phyloP scores from a whole-genome alignment of 1,284 basidiomycete species.

The Neolentinus lepideus region DNA sequence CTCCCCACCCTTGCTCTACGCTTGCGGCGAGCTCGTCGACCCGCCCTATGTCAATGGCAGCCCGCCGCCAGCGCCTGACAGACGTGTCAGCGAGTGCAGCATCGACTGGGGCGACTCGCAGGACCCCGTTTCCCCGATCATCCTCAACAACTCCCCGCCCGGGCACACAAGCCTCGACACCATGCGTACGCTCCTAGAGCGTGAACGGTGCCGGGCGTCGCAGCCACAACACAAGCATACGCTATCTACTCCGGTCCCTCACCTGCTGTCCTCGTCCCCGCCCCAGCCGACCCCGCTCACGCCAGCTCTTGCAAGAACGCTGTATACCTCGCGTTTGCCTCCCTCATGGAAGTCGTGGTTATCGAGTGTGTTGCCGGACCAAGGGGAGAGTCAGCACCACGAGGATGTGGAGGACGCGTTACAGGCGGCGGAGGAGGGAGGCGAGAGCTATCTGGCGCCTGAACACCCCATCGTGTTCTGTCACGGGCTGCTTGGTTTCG shows the following conservation, averaged over 20 bases:
- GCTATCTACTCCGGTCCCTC: slow-evolving; percentile 11
- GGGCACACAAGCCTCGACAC: slow-evolving; percentile 52
- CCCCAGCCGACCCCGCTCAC: slow-evolving; percentile 14
- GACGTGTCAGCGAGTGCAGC: slow-evolving; percentile 15
- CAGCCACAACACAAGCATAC: slow-evolving; percentile 13
- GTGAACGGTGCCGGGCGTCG: slow-evolving; percentile 22
- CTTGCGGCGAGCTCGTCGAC: background rate
- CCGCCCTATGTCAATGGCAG: slow-evolving; percentile 7
- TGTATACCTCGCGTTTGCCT: background rate
- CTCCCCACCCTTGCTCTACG: slow-evolving; percentile 1
- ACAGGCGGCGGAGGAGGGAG: slow-evolving; percentile 49
- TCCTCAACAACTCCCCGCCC: slow-evolving; percentile 29
- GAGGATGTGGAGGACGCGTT: slow-evolving; percentile 3
- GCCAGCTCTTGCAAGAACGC: background rate
- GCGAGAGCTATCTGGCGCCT: slow-evolving; percentile 53
- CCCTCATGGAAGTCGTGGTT: background rate
- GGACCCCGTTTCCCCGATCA: slow-evolving; percentile 22
- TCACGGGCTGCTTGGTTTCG: slow-evolving; percentile 87
- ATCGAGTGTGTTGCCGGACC: background rate
- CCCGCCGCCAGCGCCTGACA: slow-evolving; percentile 22
- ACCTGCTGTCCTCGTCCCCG: slow-evolving; percentile 1
- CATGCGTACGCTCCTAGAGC: slow-evolving; percentile 49
- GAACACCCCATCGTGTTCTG: slow-evolving; percentile 87
- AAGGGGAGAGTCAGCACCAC: background rate
- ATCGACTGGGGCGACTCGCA: slow-evolving; percentile 14